Conservation (phyloP, 2,329 filamentous ascomycete species). For the Saccharata proteae region DNA sequence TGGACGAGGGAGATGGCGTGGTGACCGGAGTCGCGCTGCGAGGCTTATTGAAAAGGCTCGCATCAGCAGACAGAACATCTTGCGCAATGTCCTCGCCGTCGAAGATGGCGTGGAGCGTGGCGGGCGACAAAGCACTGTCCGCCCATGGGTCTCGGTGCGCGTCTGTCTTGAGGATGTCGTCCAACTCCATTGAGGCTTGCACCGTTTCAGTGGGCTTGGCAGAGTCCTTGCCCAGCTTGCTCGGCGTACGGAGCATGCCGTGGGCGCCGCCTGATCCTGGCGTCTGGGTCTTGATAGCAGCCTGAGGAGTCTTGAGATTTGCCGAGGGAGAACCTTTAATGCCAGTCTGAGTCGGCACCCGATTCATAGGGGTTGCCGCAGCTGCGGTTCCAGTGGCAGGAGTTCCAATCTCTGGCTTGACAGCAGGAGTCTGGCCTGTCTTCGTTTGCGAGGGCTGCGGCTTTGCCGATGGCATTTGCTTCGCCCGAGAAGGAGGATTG, state of each 20-base stretch:
- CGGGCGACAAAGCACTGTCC: conserved; percentile 6
- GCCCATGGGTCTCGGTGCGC: conserved; percentile 11
- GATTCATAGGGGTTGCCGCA: conserved; percentile 25
- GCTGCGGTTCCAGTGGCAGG: conserved; percentile 18
- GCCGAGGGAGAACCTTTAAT: conserved; percentile 25
- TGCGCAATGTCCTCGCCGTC: neutral
- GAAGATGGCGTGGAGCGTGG: neutral
- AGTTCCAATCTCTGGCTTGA: conserved; percentile 23
- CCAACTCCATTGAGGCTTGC: no score
- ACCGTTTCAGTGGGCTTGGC: neutral
- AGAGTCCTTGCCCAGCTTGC: conserved; percentile 4
- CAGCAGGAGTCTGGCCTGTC: conserved; percentile 21
- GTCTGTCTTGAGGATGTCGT: neutral
- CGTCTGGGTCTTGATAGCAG: conserved; percentile 20
- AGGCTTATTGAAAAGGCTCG: conserved; percentile 5
- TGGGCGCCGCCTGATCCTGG: conserved; percentile 15
- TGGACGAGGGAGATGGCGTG: conserved; percentile 19
- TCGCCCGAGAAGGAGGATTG: conserved; percentile 13
- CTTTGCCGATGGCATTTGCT: conserved; percentile 13
- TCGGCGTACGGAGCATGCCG: conserved; percentile 7
- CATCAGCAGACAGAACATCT: conserved; percentile 6
- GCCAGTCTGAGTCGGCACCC: conserved; percentile 24
- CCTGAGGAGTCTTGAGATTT: conserved; percentile 25
- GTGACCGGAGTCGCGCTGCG: conserved; percentile 12
- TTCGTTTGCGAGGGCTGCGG: conserved; percentile 16